Percentiles rank a stretch among this genome's conserved stretches.
Evolutionary conservation across 257 asterid genomes (phyloP).

Genomic region (Galeopsis tetrahit): DNA sequence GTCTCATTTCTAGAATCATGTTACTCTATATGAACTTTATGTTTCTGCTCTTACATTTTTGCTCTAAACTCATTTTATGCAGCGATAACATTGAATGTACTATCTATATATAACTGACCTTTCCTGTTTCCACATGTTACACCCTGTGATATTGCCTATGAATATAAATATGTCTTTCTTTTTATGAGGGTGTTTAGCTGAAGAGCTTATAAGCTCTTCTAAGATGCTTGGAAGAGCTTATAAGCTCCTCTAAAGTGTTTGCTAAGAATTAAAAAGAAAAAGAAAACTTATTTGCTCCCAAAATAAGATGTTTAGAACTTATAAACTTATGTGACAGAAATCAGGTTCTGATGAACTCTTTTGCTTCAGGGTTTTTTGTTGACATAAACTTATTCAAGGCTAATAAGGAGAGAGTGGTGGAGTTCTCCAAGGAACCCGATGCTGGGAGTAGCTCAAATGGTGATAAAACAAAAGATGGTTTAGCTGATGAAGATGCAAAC

Average conservation of each 20-base stretch:
- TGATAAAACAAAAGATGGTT: conserved; percentile 48
- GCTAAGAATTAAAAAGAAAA: too few relatives aligned
- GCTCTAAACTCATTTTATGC: background rate
- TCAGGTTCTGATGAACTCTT: conserved; percentile 36
- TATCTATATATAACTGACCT: background rate
- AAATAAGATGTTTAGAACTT: too few relatives aligned
- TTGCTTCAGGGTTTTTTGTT: conserved; percentile 81
- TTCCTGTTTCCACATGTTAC: background rate
- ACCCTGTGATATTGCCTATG: background rate
- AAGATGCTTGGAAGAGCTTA: too few relatives aligned
- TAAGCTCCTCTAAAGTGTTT: too few relatives aligned
- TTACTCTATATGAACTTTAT: background rate
- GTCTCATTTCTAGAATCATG: background rate
- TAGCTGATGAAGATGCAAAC: conserved; percentile 99
- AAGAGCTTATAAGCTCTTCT: too few relatives aligned
- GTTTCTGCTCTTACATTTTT: background rate
- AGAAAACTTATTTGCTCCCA: too few relatives aligned
- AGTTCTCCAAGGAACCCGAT: conserved; percentile 45
- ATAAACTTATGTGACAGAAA: background rate
- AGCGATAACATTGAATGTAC: background rate
- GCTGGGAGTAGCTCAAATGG: conserved; percentile 41
- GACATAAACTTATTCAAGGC: conserved; percentile 86
- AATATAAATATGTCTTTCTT: background rate
- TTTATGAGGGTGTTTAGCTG: background rate
- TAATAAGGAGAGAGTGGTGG: conserved; percentile 53